Evolutionary conservation across 306 rosid genomes (phyloP), one percentile per base, ranked within the genome.

Genomic region (Dalbergia oliveri): DNA sequence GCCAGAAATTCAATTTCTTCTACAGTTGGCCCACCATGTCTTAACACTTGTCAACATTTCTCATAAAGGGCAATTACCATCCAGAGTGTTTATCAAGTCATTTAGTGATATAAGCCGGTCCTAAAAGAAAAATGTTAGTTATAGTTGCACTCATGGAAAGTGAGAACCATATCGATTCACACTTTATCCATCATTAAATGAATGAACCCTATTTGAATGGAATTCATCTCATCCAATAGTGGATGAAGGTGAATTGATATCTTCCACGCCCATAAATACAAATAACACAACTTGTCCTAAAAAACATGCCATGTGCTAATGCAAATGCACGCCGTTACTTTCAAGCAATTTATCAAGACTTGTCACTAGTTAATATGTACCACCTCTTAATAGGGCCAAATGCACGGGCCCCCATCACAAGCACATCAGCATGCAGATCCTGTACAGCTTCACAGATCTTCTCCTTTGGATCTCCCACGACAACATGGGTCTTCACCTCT

Each of bases 361-460:
- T 60, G n/a, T 39, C 21, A 45, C 71, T 26, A 53, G 62, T 23
- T 51, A 37, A 18, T 49, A 3, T 53, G 61, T 58, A 90, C 97
- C 97, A 91, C 97, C 99, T 93, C 87, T 91, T 91, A 68, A 94
- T 84, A 58, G 97, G 97, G 18, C 99, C 95, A 84, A 88, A 72
- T 59, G 91, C 88, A 50, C 97, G 94, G 60, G 91, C 91, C 23
- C 97, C 97, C 89, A 94, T 88, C 76, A 94, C 97, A 73, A 94
- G 97, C 79, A 93, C 81, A 83, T 94, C 97, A 79, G 93, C 97
- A 50, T 84, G 84, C 84, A 89, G 83, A 80, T 85, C 85, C 74
- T 86, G 87, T 26, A 78, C 91, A 60, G 86, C 86, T 84, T 94
- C 97, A 79, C 97, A 90, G 63, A 94, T 93, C 88, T 92, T 94